phyloP scores from a whole-genome alignment of 371 early-diverging fungal species.

The Haplosporangium sp. region DNA sequence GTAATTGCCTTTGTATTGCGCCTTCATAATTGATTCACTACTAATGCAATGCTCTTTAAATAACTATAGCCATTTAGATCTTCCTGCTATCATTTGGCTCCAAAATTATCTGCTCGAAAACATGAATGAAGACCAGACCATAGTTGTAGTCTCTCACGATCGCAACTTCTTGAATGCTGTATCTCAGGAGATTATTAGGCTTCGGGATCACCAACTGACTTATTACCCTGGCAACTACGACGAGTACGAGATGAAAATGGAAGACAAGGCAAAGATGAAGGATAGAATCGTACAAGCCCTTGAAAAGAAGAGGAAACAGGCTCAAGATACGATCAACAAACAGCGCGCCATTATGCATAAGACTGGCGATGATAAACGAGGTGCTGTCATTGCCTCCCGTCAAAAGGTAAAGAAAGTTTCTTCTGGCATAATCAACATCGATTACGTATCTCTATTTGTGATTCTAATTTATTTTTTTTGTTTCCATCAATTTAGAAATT shows the following conservation, averaged over 20 bases:
- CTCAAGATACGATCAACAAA: constrained; percentile 72
- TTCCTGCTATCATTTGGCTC: constrained; percentile 86
- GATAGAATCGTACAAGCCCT: constrained; percentile 62
- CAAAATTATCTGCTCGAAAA: constrained; percentile 73
- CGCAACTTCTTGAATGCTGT: constrained; percentile 79
- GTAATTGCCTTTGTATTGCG: background rate
- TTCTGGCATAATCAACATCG: background rate
- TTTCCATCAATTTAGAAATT: constrained; percentile 57
- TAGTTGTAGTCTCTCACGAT: constrained; percentile 87
- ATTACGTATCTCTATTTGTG: background rate
- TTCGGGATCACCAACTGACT: constrained; percentile 70
- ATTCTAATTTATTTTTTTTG: background rate
- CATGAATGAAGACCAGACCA: constrained; percentile 63
- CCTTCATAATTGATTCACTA: background rate
- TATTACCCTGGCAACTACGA: constrained; percentile 84
- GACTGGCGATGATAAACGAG: constrained; percentile 82
- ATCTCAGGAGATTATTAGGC: constrained; percentile 77
- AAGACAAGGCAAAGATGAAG: constrained; percentile 71
- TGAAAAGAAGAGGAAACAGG: constrained; percentile 72
- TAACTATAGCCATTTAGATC: constrained; percentile 76
- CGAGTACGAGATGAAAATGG: constrained; percentile 72
- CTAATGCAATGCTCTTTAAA: background rate
- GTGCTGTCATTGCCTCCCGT: constrained; percentile 78
- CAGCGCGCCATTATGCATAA: constrained; percentile 75
- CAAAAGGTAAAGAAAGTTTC: constrained; percentile 65